Conservation (phyloP, 768 basidiomycete genomes). For the Rhizopogon vulgaris region DNA sequence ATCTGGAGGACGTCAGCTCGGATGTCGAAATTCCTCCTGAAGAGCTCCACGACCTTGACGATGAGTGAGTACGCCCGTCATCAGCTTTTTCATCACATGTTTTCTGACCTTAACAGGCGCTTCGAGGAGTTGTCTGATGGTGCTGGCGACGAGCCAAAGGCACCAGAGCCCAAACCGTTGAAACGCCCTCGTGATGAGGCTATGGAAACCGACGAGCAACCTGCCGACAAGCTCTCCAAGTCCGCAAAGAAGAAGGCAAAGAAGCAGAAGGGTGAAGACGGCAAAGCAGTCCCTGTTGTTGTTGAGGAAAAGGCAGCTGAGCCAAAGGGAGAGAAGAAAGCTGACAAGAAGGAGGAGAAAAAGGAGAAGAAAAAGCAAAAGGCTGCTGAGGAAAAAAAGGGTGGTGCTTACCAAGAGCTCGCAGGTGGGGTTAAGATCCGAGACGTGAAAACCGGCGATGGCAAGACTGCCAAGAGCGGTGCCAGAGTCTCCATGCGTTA, state of each 20-base stretch:
- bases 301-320: conserved; percentile 13
- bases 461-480: conserved; percentile 84
- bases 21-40: conserved; percentile 73
- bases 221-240: conserved; percentile 37
- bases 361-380: conserved; percentile 26
- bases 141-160: neutral
- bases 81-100: neutral
- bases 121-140: conserved; percentile 63
- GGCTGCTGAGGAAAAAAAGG: conserved; percentile 20
- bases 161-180: conserved; percentile 33
- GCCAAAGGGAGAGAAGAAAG: conserved; percentile 28
- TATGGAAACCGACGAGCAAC: conserved; percentile 31
- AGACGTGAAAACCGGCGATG: conserved; percentile 75
- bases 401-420: conserved; percentile 31
- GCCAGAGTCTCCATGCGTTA: conserved; percentile 83
- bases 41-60: conserved; percentile 44
- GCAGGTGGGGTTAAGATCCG: conserved; percentile 69
- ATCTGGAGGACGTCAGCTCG: conserved; percentile 72
- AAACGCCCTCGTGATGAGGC: conserved; percentile 73
- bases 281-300: conserved; percentile 31
- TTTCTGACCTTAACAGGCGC: conserved; percentile 34
- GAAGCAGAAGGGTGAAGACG: conserved; percentile 65
- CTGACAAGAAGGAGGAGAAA: conserved; percentile 28
- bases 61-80: conserved; percentile 31
- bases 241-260: conserved; percentile 60